These are phyloP conservation scores for Candida peoriensis DNA, from an alignment of 805 yeast species.

Conservation along the genomic window DNA sequence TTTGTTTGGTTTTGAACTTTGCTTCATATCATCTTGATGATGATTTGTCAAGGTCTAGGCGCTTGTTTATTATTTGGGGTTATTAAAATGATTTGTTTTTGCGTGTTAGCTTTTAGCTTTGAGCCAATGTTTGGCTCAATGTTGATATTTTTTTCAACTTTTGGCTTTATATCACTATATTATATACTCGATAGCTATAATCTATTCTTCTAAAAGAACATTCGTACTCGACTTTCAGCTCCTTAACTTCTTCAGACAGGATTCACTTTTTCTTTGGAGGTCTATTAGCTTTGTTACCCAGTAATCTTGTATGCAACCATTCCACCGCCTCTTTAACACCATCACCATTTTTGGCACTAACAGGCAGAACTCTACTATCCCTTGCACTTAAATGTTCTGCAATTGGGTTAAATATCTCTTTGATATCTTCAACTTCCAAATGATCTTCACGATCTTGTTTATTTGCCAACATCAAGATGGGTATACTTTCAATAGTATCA, in stretches of 20 bases:
- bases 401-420: slow-evolving; percentile 76
- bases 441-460: slow-evolving; percentile 79
- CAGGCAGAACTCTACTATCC: slow-evolving; percentile 85
- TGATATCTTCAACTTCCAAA: slow-evolving; percentile 71
- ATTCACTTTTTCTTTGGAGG: slow-evolving; percentile 28
- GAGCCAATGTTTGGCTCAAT: too few relatives aligned
- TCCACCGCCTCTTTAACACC: slow-evolving; percentile 86
- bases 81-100: not conserved
- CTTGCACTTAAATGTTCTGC: slow-evolving; percentile 85
- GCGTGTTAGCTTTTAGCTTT: not conserved
- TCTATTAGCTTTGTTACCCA: slow-evolving; percentile 35
- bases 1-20: not conserved
- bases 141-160: too few relatives aligned
- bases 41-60: not conserved
- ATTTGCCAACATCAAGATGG: slow-evolving; percentile 90
- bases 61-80: not conserved
- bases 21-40: not conserved
- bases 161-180: too few relatives aligned
- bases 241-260: too few relatives aligned
- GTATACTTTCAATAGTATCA: slow-evolving; percentile 70
- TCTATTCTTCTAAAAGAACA: too few relatives aligned
- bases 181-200: too few relatives aligned
- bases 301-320: slow-evolving; percentile 75
- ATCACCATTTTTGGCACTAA: slow-evolving; percentile 72
- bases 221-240: too few relatives aligned